Base-by-base conservation (phyloP, 116 monocot genomes). In the Thalassia testudinum region DNA sequence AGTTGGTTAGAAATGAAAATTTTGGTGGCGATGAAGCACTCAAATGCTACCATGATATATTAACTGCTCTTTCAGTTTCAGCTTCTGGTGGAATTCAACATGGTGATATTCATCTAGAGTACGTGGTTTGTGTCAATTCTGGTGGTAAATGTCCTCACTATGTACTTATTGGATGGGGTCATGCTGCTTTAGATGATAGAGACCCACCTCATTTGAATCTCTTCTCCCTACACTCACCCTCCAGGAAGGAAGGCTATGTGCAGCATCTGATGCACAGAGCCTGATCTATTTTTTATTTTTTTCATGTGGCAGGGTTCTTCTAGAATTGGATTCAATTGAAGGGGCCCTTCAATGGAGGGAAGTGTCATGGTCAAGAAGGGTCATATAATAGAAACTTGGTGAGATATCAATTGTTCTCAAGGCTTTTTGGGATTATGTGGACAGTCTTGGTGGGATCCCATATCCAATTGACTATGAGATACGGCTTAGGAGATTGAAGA, bases 341-440 rank as follows among this genome's bases (percentile, higher is more conserved):
- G 77, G 70, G 43, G 78, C 80, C 17, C 73, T 90, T 24, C 68
- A 72, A 30, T 90, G 90, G 90, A 70, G 90, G 45, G 84, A 90
- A 50, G 48, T 49, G 12, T 83, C 80, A 1, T 90, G 84, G 84
- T 76, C 77, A 1, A 74, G 59, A 56, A 67, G 90, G 21, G 70
- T 78, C 21, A 84, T 90, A 51, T 84, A 90, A 50, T 84, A 84
- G 72, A 80, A 75, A 28, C 75, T 90, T 18, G 90, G 90, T 29
- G 84, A 80, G 17, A 52, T 80, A 24, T 90, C 90, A 6, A 72
- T 84, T n/a, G 80, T 90, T 24, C 64, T 90, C 26, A 90, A 90
- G 63, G 90, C 84, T 18, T 90, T 90, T 70, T 77, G 84, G 6
- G 90, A 90, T 70, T 90, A 90, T 58, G 90, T 90, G 1, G 90